Evolutionary conservation across 805 yeast genomes (phyloP), one percentile per base, ranked within the genome.

Genomic region (Zygosaccharomyces lentus): DNA sequence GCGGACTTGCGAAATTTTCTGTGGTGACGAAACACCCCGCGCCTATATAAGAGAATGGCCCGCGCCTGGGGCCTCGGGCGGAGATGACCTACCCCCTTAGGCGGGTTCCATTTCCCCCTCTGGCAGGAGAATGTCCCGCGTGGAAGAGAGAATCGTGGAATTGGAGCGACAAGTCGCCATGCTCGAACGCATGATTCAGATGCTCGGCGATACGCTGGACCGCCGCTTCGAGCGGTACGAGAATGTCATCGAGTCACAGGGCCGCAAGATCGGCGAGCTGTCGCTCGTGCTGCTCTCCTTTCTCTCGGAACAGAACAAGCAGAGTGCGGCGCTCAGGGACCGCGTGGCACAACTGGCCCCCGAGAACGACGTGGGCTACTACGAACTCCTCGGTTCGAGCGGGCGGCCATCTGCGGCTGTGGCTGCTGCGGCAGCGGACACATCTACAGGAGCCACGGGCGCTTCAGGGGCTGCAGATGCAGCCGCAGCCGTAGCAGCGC

Each of bases 171-270:
- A 62, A 35, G 49, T 62, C 2, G 46, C 51, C 2, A 52, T 62
- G 57, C 61, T 61, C 46, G 68, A 64, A 47, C 49, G 56, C 26
- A 49, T 64, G 53, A 58, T 64, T 25, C 64, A 62, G 45, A 56
- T 61, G 27, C 47, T 64, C 24, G 60, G 66, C 38, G 53, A 57
- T 7, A 56, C 58, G 23, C 42, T 64, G 41, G 68, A 64, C 38
- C 61, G 58, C 24, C 62, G 61, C 48, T 63, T 62, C 49, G 58
- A 64, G 35, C 59, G 57, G 40, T 64, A 64, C 41, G 66, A 64
- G 41, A 47, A 51, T 42, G 48, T 62, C 12, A 50, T 64, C 4
- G 44, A 51, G n/a, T 51, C 64, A 2, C 68, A 64, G 43, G 66
- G 62, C 44, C 64, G 61, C 37, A 66, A 61, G 44, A 62, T 64